These are phyloP conservation scores for Camillea tinctor DNA, from an alignment of 2,329 filamentous ascomycete species.

Conservation along the genomic window DNA sequence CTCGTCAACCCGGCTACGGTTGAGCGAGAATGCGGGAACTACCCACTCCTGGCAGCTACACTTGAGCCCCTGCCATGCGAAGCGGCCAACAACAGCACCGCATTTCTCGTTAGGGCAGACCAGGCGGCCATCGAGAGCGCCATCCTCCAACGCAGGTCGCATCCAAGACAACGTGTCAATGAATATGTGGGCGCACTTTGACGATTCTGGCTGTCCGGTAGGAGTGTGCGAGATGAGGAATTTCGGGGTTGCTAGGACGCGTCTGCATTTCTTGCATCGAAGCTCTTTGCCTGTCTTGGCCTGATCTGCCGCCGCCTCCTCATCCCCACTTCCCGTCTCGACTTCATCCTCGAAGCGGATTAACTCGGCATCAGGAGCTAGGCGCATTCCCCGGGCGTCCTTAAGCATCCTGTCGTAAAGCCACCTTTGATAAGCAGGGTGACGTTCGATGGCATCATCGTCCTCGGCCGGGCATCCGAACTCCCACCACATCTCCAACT, in stretches of 20 bases:
- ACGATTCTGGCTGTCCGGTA: slow-evolving; percentile 17
- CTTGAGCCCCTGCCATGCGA: slow-evolving; percentile 92
- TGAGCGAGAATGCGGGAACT: slow-evolving; percentile 83
- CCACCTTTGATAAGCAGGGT: slow-evolving; percentile 78
- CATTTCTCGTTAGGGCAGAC: slow-evolving; percentile 79
- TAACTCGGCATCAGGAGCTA: slow-evolving; percentile 72
- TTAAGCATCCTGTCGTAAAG: slow-evolving; percentile 54
- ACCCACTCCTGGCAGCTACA: slow-evolving; percentile 92
- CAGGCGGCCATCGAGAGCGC: slow-evolving; percentile 78
- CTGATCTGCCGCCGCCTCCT: slow-evolving; percentile 11
- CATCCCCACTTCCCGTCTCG: slow-evolving; percentile 48
- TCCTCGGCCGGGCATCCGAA: slow-evolving; percentile 74
- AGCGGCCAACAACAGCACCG: slow-evolving; percentile 81
- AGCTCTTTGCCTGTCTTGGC: slow-evolving; percentile 53
- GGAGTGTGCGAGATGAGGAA: slow-evolving; percentile 67
- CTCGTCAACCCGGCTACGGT: slow-evolving; percentile 80
- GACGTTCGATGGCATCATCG: slow-evolving; percentile 53
- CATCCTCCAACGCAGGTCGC: slow-evolving; percentile 77
- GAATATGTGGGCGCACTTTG: slow-evolving; percentile 78
- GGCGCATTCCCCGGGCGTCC: slow-evolving; percentile 65
- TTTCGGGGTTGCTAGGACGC: slow-evolving; percentile 51
- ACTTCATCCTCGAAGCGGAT: slow-evolving; percentile 78
- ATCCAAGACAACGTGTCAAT: slow-evolving; percentile 95
- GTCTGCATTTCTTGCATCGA: slow-evolving; percentile 89
- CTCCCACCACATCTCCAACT: slow-evolving; percentile 81